phyloP scores from a whole-genome alignment of 768 basidiomycete genomes.

The Auriscalpium vulgare region DNA sequence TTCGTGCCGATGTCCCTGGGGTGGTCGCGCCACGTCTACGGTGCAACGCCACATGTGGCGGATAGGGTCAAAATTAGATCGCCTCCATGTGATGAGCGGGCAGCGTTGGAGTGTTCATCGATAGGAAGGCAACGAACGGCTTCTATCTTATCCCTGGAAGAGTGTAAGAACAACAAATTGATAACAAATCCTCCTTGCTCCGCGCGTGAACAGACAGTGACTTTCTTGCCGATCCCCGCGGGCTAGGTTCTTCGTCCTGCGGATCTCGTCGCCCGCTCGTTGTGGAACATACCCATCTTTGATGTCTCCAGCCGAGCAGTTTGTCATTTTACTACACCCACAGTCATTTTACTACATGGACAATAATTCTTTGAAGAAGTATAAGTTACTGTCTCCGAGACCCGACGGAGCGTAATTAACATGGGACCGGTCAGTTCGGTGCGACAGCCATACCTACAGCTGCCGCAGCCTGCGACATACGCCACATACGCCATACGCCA shows the following conservation, averaged over 20 bases:
- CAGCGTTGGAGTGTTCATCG: slow-evolving; percentile 46
- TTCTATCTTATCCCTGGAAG: slow-evolving; percentile 49
- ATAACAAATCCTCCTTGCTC: not conserved
- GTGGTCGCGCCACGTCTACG: slow-evolving; percentile 53
- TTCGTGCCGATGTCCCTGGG: slow-evolving; percentile 44
- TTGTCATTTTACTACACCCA: too few relatives aligned
- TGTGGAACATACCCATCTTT: slow-evolving; percentile 44
- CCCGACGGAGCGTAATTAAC: too few relatives aligned
- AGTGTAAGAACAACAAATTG: slow-evolving; percentile 25
- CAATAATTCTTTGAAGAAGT: too few relatives aligned
- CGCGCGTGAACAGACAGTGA: slow-evolving; percentile 23
- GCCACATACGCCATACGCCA: too few relatives aligned
- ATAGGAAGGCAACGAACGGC: slow-evolving; percentile 39
- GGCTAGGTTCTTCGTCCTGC: slow-evolving; percentile 28
- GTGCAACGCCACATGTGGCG: slow-evolving; percentile 58
- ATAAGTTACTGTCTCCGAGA: too few relatives aligned
- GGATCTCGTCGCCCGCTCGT: slow-evolving; percentile 41
- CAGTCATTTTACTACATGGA: too few relatives aligned
- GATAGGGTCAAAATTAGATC: too few relatives aligned
- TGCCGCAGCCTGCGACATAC: too few relatives aligned
- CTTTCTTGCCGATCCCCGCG: slow-evolving; percentile 30
- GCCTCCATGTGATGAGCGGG: too few relatives aligned
- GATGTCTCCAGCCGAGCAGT: not conserved
- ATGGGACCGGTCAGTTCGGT: too few relatives aligned
- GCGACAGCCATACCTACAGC: too few relatives aligned